phyloP scores from a whole-genome alignment of 1,139 yeast species.

The Sugiyamaella pinicola region DNA sequence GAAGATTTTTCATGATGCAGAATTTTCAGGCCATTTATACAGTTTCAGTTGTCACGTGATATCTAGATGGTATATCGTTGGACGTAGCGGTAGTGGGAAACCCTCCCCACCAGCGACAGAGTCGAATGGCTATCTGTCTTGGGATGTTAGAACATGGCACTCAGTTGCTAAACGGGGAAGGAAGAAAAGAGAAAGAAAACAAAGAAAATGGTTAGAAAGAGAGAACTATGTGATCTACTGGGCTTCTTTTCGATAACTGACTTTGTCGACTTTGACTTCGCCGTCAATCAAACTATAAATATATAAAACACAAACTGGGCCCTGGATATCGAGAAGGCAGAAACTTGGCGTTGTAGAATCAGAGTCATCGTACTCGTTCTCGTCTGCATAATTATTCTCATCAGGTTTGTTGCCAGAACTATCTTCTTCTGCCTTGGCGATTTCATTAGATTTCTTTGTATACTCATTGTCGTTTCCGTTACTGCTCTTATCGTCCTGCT shows the following conservation, averaged over 20 bases:
- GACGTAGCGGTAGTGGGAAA: neutral
- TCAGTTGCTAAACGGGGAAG: too few relatives aligned
- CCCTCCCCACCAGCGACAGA: too few relatives aligned
- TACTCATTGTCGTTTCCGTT: conserved; percentile 32
- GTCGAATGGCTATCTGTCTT: too few relatives aligned
- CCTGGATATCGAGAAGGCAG: conserved; percentile 82
- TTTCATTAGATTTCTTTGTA: conserved; percentile 36
- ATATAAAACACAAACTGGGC: conserved; percentile 73
- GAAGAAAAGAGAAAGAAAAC: neutral
- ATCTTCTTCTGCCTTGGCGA: conserved; percentile 29
- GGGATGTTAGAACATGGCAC: too few relatives aligned
- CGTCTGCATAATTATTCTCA: conserved; percentile 35
- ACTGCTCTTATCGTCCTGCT: conserved; percentile 39
- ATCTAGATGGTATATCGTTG: neutral
- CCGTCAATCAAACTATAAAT: conserved; percentile 80
- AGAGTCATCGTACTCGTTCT: conserved; percentile 30
- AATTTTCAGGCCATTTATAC: conserved; percentile 9
- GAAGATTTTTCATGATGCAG: conserved; percentile 9
- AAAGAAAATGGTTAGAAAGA: neutral
- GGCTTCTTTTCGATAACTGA: conserved; percentile 62
- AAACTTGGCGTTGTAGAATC: conserved; percentile 67
- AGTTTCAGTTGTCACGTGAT: conserved; percentile 15
- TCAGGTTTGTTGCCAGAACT: conserved; percentile 29
- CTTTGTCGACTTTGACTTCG: conserved; percentile 90
- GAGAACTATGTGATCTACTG: neutral